Evolutionary conservation across 164 flowering plant species (phyloP).

Genomic region (Akebia trifoliata): DNA sequence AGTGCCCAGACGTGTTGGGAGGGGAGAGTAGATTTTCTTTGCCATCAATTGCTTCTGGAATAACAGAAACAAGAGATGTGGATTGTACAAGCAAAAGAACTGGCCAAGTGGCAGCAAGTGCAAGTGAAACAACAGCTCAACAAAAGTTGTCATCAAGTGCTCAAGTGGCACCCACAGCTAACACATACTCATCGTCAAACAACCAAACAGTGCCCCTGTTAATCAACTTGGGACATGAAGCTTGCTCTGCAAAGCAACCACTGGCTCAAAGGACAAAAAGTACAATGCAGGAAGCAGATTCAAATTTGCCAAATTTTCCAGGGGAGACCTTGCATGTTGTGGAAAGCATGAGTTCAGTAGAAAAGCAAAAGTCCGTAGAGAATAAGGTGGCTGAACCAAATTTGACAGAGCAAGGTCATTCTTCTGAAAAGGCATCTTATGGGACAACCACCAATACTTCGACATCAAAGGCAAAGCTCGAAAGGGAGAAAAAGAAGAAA

Average conservation of each 20-base stretch:
- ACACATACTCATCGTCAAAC: not conserved
- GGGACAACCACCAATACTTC: constrained; percentile 14
- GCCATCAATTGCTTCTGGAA: constrained; percentile 24
- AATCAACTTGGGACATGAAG: constrained; percentile 9
- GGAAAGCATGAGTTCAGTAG: constrained; percentile 3
- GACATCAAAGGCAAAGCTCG: constrained; percentile 32
- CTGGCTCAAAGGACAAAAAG: constrained; percentile 8
- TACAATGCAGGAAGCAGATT: constrained; percentile 15
- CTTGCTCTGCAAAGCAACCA: constrained; percentile 3
- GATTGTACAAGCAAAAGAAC: constrained; percentile 7
- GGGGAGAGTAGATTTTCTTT: constrained; percentile 29
- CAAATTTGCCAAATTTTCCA: constrained; percentile 10
- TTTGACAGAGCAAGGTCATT: constrained; percentile 13
- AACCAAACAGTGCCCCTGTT: constrained; percentile 4
- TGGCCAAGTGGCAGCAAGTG: constrained; percentile 11
- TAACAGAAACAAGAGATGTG: constrained; percentile 3
- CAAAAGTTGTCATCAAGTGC: constrained; percentile 1
- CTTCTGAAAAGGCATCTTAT: constrained; percentile 12
- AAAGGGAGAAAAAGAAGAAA: constrained; percentile 31
- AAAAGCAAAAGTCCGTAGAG: constrained; percentile 5
- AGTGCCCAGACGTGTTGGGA: constrained; percentile 14
- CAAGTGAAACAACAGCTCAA: not conserved
- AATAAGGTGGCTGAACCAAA: constrained; percentile 7
- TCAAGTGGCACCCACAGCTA: not conserved
- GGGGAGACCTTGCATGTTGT: constrained; percentile 10